Percentiles rank a stretch among this genome's conserved stretches.
phyloP scores from a whole-genome alignment of 306 rosid genomes.

The Senna tora region DNA sequence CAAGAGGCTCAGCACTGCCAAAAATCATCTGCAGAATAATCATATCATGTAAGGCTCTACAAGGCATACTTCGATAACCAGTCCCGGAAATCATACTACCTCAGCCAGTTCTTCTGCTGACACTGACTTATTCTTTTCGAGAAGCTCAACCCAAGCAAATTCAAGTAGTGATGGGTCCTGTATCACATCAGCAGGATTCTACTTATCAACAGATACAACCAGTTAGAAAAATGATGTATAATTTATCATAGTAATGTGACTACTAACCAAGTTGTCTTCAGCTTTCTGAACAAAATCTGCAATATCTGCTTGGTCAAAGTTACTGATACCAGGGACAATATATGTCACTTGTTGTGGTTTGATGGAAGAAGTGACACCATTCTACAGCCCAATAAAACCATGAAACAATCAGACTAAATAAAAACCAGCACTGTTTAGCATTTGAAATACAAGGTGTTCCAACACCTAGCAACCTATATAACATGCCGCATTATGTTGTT shows the following conservation, averaged over 20 bases:
- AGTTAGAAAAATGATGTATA: conserved; percentile 7
- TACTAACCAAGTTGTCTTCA: conserved; percentile 75
- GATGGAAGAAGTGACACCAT: conserved; percentile 81
- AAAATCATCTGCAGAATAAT: conserved; percentile 79
- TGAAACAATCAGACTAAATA: conserved; percentile 39
- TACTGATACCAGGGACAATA: conserved; percentile 86
- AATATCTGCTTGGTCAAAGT: conserved; percentile 74
- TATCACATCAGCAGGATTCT: conserved; percentile 41
- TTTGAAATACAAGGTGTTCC: conserved; percentile 46
- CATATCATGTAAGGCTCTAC: conserved; percentile 42
- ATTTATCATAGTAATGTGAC: conserved; percentile 32
- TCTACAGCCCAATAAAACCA: conserved; percentile 56
- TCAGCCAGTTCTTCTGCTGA: conserved; percentile 85
- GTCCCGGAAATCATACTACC: conserved; percentile 52
- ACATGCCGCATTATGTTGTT: conserved; percentile 80
- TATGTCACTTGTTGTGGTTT: conserved; percentile 92
- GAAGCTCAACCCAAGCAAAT: conserved; percentile 96
- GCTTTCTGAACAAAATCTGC: conserved; percentile 67
- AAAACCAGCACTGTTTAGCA: conserved; percentile 30
- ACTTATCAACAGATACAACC: conserved; percentile 28
- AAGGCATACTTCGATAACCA: conserved; percentile 31
- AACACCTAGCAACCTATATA: conserved; percentile 93
- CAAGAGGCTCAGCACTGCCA: conserved; percentile 83
- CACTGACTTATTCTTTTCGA: conserved; percentile 79
- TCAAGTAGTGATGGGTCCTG: conserved; percentile 89